Conservation (phyloP, 2,329 filamentous ascomycete species). For the Colletotrichum brevisporum region DNA sequence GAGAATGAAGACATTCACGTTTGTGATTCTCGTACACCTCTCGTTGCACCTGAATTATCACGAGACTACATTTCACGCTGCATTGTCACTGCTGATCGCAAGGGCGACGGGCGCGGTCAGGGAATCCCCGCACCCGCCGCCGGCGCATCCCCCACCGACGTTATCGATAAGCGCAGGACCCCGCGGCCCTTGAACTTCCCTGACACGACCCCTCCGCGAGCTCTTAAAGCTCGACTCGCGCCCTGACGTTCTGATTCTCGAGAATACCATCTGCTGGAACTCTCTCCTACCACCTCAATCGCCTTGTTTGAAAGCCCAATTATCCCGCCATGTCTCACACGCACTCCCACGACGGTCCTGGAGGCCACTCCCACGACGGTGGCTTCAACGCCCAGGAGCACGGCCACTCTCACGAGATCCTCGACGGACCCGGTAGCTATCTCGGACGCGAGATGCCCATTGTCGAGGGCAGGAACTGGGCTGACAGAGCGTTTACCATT, state of each 20-base stretch:
- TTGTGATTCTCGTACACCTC: background rate
- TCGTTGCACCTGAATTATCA: background rate
- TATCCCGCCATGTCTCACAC: constrained; percentile 48
- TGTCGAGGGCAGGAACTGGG: constrained; percentile 88
- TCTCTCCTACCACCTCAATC: no score
- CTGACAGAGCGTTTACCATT: constrained; percentile 91
- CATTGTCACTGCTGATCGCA: constrained; percentile 1
- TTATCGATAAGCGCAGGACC: constrained; percentile 39
- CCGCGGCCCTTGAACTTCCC: constrained; percentile 26
- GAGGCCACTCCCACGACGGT: constrained; percentile 68
- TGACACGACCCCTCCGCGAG: constrained; percentile 24
- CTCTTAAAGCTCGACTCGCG: background rate
- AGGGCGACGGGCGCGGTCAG: constrained; percentile 6
- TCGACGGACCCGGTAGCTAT: constrained; percentile 93
- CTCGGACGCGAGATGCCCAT: constrained; percentile 94
- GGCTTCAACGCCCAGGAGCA: constrained; percentile 76
- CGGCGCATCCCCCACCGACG: constrained; percentile 27
- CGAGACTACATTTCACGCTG: background rate
- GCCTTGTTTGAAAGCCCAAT: no score
- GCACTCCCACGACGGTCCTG: constrained; percentile 67
- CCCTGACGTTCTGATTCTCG: background rate
- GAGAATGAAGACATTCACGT: no score
- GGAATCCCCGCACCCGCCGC: constrained; percentile 29
- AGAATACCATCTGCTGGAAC: background rate
- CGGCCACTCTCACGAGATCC: constrained; percentile 95